Base-by-base conservation (phyloP, 1,284 basidiomycete species). In the Anthracocystis walkeri region DNA sequence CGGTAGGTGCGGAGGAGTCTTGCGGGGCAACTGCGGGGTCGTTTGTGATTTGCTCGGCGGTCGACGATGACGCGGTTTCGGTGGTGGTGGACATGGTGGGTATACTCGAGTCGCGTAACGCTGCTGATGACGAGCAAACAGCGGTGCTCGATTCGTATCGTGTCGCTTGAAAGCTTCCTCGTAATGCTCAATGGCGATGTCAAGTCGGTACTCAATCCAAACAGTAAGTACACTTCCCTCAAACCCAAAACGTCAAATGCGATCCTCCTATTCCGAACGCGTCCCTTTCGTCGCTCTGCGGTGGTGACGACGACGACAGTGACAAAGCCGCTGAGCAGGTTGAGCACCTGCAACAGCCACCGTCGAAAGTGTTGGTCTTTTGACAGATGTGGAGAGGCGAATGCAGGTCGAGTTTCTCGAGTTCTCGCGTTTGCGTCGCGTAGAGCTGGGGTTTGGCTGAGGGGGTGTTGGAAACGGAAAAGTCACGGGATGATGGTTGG, bases 401-500 rank as follows among this genome's bases (percentile, higher is more conserved):
- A 53, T 69, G 59, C 65, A 61, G 58, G 31, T 65, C 50, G 50
- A 23, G 27, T 23, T 33, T 38, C 12, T 38, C 52, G 56, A 50
- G 46, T 33, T 38, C 12, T 38, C 52, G 56, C 54, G 46, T 58
- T 16, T 44, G 54, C 58, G 67, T 73, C 60, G 65, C 60, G 70
- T 50, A 54, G 58, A 59, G 60, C 27, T 21, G 57, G 46, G 58
- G 51, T 35, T 46, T 58, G 54, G 20, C 25, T 41, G 48, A 58
- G 23, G 62, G n/a, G 64, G 58, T 60, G 57, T 70, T 61, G 53
- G 46, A 20, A 55, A 57, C 45, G 33, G 7, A 14, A 38, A 62
- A 42, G 72, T 75, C 72, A 75, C 72, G 72, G 65, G 71, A 74
- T 74, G 71, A 69, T 74, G 71, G 71, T 74, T 64, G 61, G 44